Evolutionary conservation across 106 monocot species (phyloP), one percentile per base, ranked within the genome.

Genomic region (Triglochin maritima): DNA sequence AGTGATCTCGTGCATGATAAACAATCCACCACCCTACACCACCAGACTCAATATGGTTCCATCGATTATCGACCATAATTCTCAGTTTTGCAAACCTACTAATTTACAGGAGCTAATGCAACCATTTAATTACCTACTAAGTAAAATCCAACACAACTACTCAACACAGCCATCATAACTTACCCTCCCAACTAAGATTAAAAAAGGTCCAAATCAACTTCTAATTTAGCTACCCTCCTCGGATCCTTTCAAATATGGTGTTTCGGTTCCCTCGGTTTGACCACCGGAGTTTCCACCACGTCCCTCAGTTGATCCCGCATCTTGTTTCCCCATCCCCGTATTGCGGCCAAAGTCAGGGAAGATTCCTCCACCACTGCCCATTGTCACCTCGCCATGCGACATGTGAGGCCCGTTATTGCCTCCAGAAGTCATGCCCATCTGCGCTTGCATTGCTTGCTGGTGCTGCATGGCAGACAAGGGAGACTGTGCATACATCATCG

Each of bases 331-430:
- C 0, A 49, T 17, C 4, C 69, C 69, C 42, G 66, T 63, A n/a
- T 72, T 62, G 17, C 86, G 81, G 8, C 78, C 69, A 16, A 80
- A 89, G 66, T 89, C 93, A 0, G 86, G 41, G 61, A 86, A 94
- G 17, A 50, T 50, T 16, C 49, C 65, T 44, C 87, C 80, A 14
- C 74, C 72, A 4, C 60, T 77, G 15, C 81, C 83, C 5, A 80
- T 58, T 42, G 75, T 71, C n/a, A 79, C 53, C 61, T 93, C 88
- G 5, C 89, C 86, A 16, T 86, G 86, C 62, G 89, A 81, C 62
- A 89, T 77, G 50, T 80, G 84, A 71, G 82, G 89, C 3, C 86
- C 89, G 5, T 68, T 69, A 54, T 56, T 79, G 14, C 75, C 77
- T 4, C 80, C 83, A 4, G 82, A 58, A 59, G 72, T 80, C 81